Evolutionary conservation across 1,139 yeast species (phyloP), one percentile per base, ranked within the genome.

Genomic region (Blastobotrys proliferans): DNA sequence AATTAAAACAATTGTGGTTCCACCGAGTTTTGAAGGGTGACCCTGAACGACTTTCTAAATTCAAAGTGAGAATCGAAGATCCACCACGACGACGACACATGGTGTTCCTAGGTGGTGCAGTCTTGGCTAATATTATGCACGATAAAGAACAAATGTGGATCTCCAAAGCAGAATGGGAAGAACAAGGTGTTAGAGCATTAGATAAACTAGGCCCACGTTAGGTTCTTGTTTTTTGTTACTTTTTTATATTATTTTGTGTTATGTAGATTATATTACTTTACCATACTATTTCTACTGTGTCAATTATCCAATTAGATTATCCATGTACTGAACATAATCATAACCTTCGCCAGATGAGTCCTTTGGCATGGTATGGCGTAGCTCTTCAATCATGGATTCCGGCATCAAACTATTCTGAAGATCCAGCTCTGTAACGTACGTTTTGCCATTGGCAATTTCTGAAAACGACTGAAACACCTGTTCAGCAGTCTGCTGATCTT

Each of bases 51-150:
- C 73, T 92, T 54, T 85, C 81, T 53, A 90, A 90, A 65, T 92
- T 92, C 68, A 92, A 92, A 68, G 96, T 94, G 36, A 81, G 94
- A 67, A 92, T 92, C 59, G 98, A 92, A 66, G 98, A 92, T 63
- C 98, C 98, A 37, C 99, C 99, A 56, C 81, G 97, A 73, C 86
- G 99, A 74, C 83, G 92, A 65, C 97, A 94, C 66, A 92, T 92
- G 97, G 99, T 92, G 34, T 92, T 92, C 67, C 82, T 92, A 54
- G 99, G 99, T 56, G 99, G 99, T 60, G 98, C 98, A 5, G 98
- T 92, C 16, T 74, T 92, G 61, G 98, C 99, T 28, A 88, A 85
- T 60, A 92, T 92, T 57, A 92, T 94, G 97, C 95, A 95, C 37
- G 96, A 92, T 64, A 92, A 90, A 66, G 97, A 90, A 52, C 96